These are phyloP conservation scores for Sarcodon aspratus DNA, from an alignment of 768 basidiomycete species.

Conservation along the genomic window DNA sequence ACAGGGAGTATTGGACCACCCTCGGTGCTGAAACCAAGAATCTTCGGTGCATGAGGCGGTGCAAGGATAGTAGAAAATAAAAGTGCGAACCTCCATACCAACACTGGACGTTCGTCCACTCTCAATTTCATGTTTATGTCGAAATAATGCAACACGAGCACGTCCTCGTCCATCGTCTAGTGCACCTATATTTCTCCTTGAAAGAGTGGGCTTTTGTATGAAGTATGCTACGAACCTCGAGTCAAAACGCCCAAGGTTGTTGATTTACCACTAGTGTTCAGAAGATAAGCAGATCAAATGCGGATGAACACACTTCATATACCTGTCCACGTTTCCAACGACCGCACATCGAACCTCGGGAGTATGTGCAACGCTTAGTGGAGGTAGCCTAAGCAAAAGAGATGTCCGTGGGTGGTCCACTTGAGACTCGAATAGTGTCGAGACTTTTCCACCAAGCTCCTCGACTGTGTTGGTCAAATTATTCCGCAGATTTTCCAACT, in stretches of 20 bases:
- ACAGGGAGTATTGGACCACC: slow-evolving; percentile 75
- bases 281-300: too few relatives aligned
- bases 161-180: slow-evolving; percentile 76
- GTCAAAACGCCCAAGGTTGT: slow-evolving; percentile 93
- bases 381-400: slow-evolving; percentile 63
- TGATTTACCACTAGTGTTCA: slow-evolving; percentile 58
- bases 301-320: too few relatives aligned
- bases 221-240: slow-evolving; percentile 42
- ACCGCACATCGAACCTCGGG: slow-evolving; percentile 94
- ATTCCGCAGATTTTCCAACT: slow-evolving; percentile 35
- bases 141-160: slow-evolving; percentile 81
- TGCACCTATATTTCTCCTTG: slow-evolving; percentile 30
- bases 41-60: not conserved
- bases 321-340: slow-evolving; percentile 81
- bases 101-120: slow-evolving; percentile 92
- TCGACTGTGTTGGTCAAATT: slow-evolving; percentile 43
- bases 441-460: slow-evolving; percentile 78
- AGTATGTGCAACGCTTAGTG: slow-evolving; percentile 62
- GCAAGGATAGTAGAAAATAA: not conserved
- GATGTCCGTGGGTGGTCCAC: slow-evolving; percentile 42
- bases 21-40: slow-evolving; percentile 67
- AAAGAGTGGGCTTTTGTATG: slow-evolving; percentile 10
- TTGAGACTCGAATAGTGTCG: slow-evolving; percentile 37
- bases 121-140: slow-evolving; percentile 97
- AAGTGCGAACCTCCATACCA: slow-evolving; percentile 80